Evolutionary conservation across 352 stramenopile genomes (phyloP), one percentile per base, ranked within the genome.

Genomic region (Globisporangium alternatum): DNA sequence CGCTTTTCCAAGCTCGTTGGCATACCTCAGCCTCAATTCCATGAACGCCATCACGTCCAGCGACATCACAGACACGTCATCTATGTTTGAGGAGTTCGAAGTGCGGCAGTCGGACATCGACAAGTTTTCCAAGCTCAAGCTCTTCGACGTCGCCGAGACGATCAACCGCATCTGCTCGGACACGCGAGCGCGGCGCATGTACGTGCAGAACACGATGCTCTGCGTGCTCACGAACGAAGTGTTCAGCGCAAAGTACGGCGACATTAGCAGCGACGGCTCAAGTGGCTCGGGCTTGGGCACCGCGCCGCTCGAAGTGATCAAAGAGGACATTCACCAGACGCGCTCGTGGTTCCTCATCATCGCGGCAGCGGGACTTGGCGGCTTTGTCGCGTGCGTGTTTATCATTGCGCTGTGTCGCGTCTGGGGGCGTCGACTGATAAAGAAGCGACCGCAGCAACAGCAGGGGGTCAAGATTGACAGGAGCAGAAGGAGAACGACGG

Each of bases 121-220:
- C 30, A 48, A 62, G 0, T 80, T 83, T 48, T 44, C 59, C 31
- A 62, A 22, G 17, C 52, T 68, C 28, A 52, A 57, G 45, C 3
- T 39, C 3, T 68, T 68, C 47, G 37, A 68, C 47, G 62, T 64
- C n/a, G 45, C 55, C 1, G 22, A 31, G 35, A 60, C 48, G n/a
- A 22, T 37, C 22, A 54, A 31, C 4, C 2, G 25, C 44, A 45
- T 58, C 21, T 83, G 76, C 57, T 78, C 73, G 30, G 74, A 81
- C 56, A 66, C 62, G 22, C 17, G 55, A 5, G 76, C 76, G 1
- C 56, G 70, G 21, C 67, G 56, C 22, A 62, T 58, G 13, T 78
- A 75, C 33, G 71, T 83, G 28, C 48, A 74, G 22, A 56, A 80
- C 39, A 81, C 76, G n/a, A 59, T 83, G 69, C 60, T 83, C 1